phyloP scores from a whole-genome alignment of 345 rosid genomes.

The Eucalyptus shirleyi region DNA sequence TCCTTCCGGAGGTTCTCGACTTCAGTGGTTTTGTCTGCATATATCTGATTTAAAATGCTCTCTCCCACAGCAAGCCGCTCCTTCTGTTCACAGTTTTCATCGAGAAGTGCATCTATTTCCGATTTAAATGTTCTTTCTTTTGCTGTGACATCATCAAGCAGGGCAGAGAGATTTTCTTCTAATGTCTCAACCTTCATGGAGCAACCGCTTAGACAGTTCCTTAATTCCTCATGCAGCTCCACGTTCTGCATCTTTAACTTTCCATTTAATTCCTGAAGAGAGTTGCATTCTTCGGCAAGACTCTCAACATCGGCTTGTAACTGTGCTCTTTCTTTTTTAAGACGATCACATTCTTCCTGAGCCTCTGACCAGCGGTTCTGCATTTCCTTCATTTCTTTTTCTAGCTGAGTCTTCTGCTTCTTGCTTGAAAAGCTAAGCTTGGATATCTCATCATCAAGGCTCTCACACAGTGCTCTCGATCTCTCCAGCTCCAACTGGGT shows the following conservation, averaged over 20 bases:
- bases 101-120: slow-evolving; percentile 18
- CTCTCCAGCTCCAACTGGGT: slow-evolving; percentile 6
- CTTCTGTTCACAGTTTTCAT: slow-evolving; percentile 17
- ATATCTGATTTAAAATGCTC: slow-evolving; percentile 12
- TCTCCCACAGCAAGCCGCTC: slow-evolving; percentile 14
- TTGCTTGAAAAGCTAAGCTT: slow-evolving; percentile 10
- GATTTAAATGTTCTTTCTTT: slow-evolving; percentile 19
- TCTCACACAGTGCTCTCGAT: slow-evolving; percentile 3
- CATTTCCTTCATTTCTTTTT: slow-evolving; percentile 5
- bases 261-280: slow-evolving; percentile 13
- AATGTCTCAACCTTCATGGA: slow-evolving; percentile 9
- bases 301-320: neutral
- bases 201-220: slow-evolving; percentile 6
- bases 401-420: slow-evolving; percentile 1
- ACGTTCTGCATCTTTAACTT: slow-evolving; percentile 16
- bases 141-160: slow-evolving; percentile 20
- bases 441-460: slow-evolving; percentile 13
- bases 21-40: slow-evolving; percentile 13
- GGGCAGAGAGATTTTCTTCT: slow-evolving; percentile 20
- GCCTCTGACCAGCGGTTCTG: slow-evolving; percentile 7
- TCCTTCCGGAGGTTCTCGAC: slow-evolving; percentile 23
- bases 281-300: slow-evolving; percentile 11
- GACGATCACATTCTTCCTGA: slow-evolving; percentile 9
- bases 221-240: slow-evolving; percentile 12
- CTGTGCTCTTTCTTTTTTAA: slow-evolving; percentile 7